Evolutionary conservation across 2,329 filamentous ascomycete species (phyloP).

Genomic region (Colletotrichum somersetense): DNA sequence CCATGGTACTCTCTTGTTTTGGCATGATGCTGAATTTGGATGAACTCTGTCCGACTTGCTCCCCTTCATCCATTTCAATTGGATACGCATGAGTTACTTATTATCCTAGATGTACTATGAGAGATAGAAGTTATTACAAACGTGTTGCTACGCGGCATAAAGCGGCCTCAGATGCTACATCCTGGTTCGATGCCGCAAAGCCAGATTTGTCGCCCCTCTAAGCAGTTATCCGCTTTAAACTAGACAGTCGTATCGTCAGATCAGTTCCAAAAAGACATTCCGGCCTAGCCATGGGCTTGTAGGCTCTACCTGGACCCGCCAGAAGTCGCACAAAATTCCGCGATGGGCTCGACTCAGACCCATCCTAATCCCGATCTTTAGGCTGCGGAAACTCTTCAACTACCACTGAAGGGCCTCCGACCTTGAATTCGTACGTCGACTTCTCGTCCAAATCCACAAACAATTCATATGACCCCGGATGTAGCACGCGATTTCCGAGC

Average conservation of each 20-base stretch:
- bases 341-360: background rate
- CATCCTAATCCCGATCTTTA: background rate
- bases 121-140: background rate
- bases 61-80: background rate
- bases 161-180: background rate
- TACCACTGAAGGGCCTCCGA: slow-evolving; percentile 8
- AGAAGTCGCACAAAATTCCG: background rate
- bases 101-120: background rate
- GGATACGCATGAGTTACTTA: background rate
- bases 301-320: background rate
- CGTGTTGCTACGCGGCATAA: no score
- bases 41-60: background rate
- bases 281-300: background rate
- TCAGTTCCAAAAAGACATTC: background rate
- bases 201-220: background rate
- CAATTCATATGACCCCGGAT: slow-evolving; percentile 65
- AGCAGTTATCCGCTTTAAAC: background rate
- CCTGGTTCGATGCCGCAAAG: background rate
- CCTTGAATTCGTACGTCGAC: background rate
- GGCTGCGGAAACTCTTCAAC: slow-evolving; percentile 35
- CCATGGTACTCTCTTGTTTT: background rate
- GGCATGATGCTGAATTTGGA: background rate
- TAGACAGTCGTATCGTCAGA: background rate
- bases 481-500: slow-evolving; percentile 63
- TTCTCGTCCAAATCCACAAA: slow-evolving; percentile 54